These are phyloP conservation scores for Paramecium tetraurelia DNA, from an alignment of 73 alveolate genomes.

Conservation along the genomic window DNA sequence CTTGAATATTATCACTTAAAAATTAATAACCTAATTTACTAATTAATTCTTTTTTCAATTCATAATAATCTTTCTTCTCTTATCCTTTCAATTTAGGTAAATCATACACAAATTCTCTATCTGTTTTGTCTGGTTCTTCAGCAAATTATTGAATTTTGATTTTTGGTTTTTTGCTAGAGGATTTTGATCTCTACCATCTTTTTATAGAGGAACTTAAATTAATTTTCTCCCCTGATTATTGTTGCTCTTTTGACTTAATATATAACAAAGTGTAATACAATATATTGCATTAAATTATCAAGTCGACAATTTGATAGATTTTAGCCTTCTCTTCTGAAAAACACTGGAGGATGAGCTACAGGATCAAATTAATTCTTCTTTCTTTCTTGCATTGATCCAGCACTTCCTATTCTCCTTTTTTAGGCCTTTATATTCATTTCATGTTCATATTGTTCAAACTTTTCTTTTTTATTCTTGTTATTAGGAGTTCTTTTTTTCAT, in stretches of 20 bases:
- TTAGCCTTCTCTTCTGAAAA: not conserved
- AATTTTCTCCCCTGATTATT: not conserved
- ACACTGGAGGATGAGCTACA: conserved; percentile 2
- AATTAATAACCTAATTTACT: not conserved
- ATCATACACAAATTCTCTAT: not conserved
- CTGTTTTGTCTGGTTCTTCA: not conserved
- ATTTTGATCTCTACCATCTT: not conserved
- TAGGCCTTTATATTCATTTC: not conserved
- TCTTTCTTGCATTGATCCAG: conserved; percentile 14
- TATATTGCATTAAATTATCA: not conserved
- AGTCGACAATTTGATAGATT: not conserved
- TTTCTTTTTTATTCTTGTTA: not conserved
- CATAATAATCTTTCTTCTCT: not conserved
- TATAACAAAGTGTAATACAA: not conserved
- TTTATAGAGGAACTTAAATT: not conserved
- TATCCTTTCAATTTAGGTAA: not conserved
- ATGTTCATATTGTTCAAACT: not conserved
- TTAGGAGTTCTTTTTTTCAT: not conserved
- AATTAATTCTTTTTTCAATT: not conserved
- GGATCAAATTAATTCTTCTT: conserved; percentile 5
- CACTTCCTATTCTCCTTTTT: conserved; percentile 10
- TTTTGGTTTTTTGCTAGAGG: not conserved
- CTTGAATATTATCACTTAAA: not conserved
- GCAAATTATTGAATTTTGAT: not conserved
- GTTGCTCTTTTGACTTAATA: not conserved